Base-by-base conservation (phyloP, 2,329 filamentous ascomycete species). In the Pseudocercospora eumusae region DNA sequence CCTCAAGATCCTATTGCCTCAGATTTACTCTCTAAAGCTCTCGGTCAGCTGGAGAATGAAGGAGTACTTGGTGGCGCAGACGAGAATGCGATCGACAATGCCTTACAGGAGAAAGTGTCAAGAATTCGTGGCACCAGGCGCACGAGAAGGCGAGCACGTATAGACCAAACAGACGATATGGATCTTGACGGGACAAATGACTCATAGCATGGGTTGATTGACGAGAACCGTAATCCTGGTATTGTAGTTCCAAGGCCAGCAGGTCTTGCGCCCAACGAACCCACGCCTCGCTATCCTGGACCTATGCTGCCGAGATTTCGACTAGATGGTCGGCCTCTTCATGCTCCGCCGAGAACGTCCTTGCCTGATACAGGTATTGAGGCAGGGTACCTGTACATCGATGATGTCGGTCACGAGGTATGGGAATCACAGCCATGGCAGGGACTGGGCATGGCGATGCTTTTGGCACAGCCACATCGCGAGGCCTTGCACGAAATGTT, bases 1-100 rank as follows among this genome's bases (percentile, higher is more conserved):
- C 89, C 91, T 0, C 91, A 95, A 75, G 91, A 95, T 71, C 86
- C 89, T 4, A 88, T 93, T 66, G 90, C 91, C 2, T 92, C 89
- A 0, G 91, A 95, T 73, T 77, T 95, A 55, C 79, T 95, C 31
- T 87, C 86, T 70, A 88, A 88, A 73, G 89, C 90, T 3, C 78
- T 92, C 1, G 84, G 86, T 27, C 86, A 89, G 74, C 84, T 86
- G 42, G 81, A 83, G 2, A 69, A 78, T 9, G 76, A 79, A 49
- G 70, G 78, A 66, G 77, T 78, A 63, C 61, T 73, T 80, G 85
- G 74, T 79, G 73, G 81, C 75, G 27, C 81, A 75, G 70, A 78
- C 74, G 62, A 77, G 71, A 61, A 76, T 57, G 63, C 59, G 15
- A 63, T 74, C 18, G 71, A 74, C 55, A 60, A 53, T 5, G 66